Evolutionary conservation across 2,329 filamentous ascomycete species (phyloP).

Genomic region (Penicillium sclerotigenum): DNA sequence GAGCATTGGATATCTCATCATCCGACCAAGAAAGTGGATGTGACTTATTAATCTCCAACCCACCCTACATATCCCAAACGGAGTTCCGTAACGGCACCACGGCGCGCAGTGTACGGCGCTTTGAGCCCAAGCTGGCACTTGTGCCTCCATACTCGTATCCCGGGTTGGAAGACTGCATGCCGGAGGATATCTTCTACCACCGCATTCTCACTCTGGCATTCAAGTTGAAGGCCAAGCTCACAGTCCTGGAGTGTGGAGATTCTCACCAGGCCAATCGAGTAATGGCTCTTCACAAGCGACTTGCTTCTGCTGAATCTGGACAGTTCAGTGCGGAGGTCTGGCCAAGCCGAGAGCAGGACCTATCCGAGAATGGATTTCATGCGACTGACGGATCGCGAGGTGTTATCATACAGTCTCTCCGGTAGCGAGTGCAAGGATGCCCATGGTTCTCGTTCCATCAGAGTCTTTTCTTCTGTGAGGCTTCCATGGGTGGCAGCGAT

Average conservation of each 20-base stretch:
- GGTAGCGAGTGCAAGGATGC: not conserved
- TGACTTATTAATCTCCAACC: constrained; percentile 80
- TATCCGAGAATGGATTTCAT: constrained; percentile 21
- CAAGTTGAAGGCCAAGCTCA: constrained; percentile 25
- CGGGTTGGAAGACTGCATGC: not conserved
- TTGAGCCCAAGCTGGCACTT: constrained; percentile 76
- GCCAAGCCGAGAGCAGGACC: constrained; percentile 17
- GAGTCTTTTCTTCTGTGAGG: not conserved
- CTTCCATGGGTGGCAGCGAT: not conserved
- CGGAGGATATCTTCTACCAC: constrained; percentile 39
- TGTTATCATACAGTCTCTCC: constrained; percentile 17
- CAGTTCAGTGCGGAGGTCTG: constrained; percentile 14
- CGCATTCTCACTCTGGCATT: constrained; percentile 29
- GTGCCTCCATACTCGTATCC: constrained; percentile 54
- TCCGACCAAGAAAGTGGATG: constrained; percentile 18
- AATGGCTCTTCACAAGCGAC: constrained; percentile 17
- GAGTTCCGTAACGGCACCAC: constrained; percentile 61
- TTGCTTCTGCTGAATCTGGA: not conserved
- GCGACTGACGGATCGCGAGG: constrained; percentile 19
- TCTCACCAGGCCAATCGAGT: constrained; percentile 34
- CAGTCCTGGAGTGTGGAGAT: constrained; percentile 40
- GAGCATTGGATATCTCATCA: not conserved
- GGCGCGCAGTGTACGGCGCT: constrained; percentile 70
- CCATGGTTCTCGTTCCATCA: not conserved
- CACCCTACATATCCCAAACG: constrained; percentile 76